Evolutionary conservation across 495 filamentous ascomycete genomes (phyloP).

Genomic region (Talaromyces borbonicus): DNA sequence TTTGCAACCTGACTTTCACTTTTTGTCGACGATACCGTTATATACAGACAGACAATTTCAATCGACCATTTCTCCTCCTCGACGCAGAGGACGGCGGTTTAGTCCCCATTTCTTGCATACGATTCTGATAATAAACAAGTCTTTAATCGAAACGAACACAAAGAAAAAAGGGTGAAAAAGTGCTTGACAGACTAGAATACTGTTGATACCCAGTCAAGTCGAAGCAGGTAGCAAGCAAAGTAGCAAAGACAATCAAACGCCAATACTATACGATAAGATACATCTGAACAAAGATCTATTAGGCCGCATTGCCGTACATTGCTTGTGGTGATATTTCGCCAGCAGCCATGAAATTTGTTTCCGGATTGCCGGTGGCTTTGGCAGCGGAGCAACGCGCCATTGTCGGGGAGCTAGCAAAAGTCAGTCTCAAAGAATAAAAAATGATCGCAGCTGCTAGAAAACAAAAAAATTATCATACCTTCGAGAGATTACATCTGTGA

Average conservation of each 20-base stretch:
- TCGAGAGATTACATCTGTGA: slow-evolving; percentile 91
- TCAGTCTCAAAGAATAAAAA: not conserved
- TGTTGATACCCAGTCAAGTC: slow-evolving; percentile 20
- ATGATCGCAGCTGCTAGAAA: slow-evolving; percentile 5
- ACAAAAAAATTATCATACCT: slow-evolving; percentile 48
- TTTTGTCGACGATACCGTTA: slow-evolving; percentile 2
- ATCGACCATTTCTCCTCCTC: slow-evolving; percentile 6
- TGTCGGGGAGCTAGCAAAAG: slow-evolving; percentile 64
- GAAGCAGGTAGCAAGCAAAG: slow-evolving; percentile 9
- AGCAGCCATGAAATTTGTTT: slow-evolving; percentile 80
- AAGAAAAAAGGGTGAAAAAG: slow-evolving; percentile 9
- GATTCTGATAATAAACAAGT: no score
- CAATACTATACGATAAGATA: slow-evolving; percentile 9
- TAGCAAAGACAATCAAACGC: slow-evolving; percentile 23
- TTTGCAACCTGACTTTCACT: not conserved
- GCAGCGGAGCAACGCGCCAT: slow-evolving; percentile 93
- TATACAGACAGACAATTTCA: slow-evolving; percentile 3
- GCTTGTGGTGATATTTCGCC: slow-evolving; percentile 50
- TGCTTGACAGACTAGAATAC: slow-evolving; percentile 36
- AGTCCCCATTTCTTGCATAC: no score
- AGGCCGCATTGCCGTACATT: slow-evolving; percentile 28
- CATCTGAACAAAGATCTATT: slow-evolving; percentile 7
- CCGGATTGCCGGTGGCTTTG: slow-evolving; percentile 56
- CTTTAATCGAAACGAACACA: slow-evolving; percentile 12
- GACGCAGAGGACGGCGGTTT: not conserved